Percentiles rank a stretch among this genome's conserved stretches.
Evolutionary conservation across 371 early-diverging fungal genomes (phyloP).

Genomic region (Batkoa obscura): DNA sequence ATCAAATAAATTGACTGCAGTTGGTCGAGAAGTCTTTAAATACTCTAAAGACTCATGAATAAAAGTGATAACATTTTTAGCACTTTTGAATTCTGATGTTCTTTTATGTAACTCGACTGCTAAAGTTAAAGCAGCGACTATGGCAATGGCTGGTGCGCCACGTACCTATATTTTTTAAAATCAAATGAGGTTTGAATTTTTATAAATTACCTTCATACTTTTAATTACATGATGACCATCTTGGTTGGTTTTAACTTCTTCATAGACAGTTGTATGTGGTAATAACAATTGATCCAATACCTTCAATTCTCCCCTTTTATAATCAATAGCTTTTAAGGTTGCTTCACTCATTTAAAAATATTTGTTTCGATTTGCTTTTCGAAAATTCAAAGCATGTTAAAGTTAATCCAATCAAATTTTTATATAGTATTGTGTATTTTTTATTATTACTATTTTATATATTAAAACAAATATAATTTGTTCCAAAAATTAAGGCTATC

Average conservation of each 20-base stretch:
- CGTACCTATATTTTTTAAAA: slow-evolving; percentile 20
- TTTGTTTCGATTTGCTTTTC: too few species aligned
- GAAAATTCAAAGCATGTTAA: too few species aligned
- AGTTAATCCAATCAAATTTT: too few species aligned
- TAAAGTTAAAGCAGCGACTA: slow-evolving; percentile 79
- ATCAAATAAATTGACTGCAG: slow-evolving; percentile 91
- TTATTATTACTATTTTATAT: too few species aligned
- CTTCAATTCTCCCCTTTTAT: slow-evolving; percentile 35
- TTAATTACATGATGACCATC: slow-evolving; percentile 79
- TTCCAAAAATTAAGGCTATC: too few species aligned
- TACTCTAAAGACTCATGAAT: slow-evolving; percentile 46
- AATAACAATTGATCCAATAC: slow-evolving; percentile 85
- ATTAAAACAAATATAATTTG: too few species aligned
- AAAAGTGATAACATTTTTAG: slow-evolving; percentile 23
- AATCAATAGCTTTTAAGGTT: slow-evolving; percentile 60
- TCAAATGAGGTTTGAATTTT: background rate
- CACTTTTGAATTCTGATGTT: slow-evolving; percentile 6
- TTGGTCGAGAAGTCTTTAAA: slow-evolving; percentile 79
- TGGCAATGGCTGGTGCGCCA: slow-evolving; percentile 93
- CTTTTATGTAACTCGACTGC: slow-evolving; percentile 51
- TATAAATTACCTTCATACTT: slow-evolving; percentile 53
- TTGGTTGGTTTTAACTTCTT: slow-evolving; percentile 34
- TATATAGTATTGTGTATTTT: too few species aligned
- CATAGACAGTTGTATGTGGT: slow-evolving; percentile 70
- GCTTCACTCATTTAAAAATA: too few species aligned